These are phyloP conservation scores for Gossypium ekmanianum DNA, from an alignment of 345 rosid genomes.

Conservation along the genomic window DNA sequence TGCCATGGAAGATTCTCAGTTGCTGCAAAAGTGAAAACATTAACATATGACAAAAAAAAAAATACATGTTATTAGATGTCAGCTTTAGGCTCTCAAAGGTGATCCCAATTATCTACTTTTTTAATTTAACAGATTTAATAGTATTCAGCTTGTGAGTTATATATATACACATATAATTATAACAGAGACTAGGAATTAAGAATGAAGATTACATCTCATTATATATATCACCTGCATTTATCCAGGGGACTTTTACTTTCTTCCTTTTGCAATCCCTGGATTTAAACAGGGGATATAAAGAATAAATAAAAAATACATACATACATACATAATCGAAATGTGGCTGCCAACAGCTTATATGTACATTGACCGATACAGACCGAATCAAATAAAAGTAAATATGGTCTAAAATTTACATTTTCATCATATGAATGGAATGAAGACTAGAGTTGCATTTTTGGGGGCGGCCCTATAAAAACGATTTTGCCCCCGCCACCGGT, in stretches of 20 bases:
- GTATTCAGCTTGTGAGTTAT: too few relatives aligned
- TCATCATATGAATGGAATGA: slow-evolving; percentile 19
- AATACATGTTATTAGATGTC: too few relatives aligned
- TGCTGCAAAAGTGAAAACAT: not conserved
- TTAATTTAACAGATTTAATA: too few relatives aligned
- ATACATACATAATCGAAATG: not conserved
- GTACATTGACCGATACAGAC: slow-evolving; percentile 3
- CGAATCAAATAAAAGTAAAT: not conserved
- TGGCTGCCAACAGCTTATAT: not conserved
- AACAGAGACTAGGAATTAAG: not conserved
- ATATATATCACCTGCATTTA: not conserved
- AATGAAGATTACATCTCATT: slow-evolving; percentile 6
- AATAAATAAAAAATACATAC: not conserved
- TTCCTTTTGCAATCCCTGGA: not conserved
- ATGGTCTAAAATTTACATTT: slow-evolving; percentile 19
- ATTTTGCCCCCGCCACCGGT: slow-evolving; percentile 17
- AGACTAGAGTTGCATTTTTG: slow-evolving; percentile 22
- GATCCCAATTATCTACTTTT: too few relatives aligned
- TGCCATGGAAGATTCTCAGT: slow-evolving; percentile 6
- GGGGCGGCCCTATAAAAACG: not conserved
- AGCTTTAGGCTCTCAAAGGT: too few relatives aligned
- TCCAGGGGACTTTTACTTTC: slow-evolving; percentile 5
- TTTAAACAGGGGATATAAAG: not conserved
- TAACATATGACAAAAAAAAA: not conserved
- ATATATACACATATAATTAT: not conserved